These are phyloP conservation scores for Micractinium sp. DNA, from an alignment of 139 green algal genomes.

Conservation along the genomic window DNA sequence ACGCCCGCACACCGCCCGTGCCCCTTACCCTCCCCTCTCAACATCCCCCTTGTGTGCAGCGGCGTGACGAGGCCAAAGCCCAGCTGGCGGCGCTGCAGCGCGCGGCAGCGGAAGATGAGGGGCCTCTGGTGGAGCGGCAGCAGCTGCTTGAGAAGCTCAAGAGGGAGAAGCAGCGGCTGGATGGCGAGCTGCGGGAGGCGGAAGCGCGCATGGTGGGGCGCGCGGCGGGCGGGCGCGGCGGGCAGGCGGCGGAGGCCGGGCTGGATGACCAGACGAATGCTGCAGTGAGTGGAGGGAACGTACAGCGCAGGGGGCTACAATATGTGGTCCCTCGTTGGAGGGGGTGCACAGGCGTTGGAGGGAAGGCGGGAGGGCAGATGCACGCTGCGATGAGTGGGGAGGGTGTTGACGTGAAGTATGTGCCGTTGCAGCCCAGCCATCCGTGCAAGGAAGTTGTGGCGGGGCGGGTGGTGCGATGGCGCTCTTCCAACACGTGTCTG, in stretches of 20 bases:
- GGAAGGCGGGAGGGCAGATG: too few relatives aligned
- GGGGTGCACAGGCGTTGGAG: too few relatives aligned
- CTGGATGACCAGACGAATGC: constrained; percentile 25
- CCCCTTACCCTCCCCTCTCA: neutral
- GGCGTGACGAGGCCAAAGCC: neutral
- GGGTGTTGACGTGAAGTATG: too few relatives aligned
- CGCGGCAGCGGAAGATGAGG: neutral
- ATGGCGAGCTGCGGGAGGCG: neutral
- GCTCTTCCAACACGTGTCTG: too few relatives aligned
- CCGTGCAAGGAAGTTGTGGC: too few relatives aligned
- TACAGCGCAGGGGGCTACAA: neutral
- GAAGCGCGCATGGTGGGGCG: neutral
- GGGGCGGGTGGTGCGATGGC: too few relatives aligned
- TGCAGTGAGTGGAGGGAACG: neutral
- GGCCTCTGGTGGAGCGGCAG: constrained; percentile 3
- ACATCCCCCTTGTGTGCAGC: neutral
- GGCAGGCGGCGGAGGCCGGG: neutral
- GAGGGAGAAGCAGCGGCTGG: neutral
- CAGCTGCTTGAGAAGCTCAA: neutral
- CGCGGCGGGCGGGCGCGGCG: neutral
- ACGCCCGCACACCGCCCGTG: neutral
- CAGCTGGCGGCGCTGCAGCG: constrained; percentile 29
- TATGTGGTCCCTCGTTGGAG: too few relatives aligned
- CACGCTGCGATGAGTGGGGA: too few relatives aligned
- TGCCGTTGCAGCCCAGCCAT: too few relatives aligned